These are phyloP conservation scores for Yamadazyma pseudoaaseri DNA, from an alignment of 1,139 yeast species.

Conservation along the genomic window DNA sequence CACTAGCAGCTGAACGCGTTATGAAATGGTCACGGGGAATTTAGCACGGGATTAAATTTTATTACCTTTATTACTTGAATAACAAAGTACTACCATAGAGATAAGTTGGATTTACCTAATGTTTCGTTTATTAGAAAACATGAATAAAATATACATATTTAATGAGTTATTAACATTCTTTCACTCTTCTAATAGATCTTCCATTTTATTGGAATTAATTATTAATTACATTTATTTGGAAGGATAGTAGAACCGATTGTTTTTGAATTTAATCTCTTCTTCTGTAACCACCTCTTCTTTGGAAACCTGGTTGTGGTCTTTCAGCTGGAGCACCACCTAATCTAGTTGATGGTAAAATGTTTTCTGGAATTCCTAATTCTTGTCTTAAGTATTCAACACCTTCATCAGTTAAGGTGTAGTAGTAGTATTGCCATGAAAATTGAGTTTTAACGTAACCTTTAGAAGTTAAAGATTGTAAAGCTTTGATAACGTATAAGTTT, in stretches of 20 bases:
- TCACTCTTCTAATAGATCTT: constrained; percentile 6
- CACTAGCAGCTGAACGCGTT: too few relatives aligned
- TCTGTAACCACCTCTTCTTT: constrained; percentile 45
- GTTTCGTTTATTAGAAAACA: constrained; percentile 19
- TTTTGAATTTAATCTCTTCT: constrained; percentile 44
- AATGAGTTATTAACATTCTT: constrained; percentile 4
- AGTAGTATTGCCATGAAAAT: constrained; percentile 99
- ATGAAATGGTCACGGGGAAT: too few relatives aligned
- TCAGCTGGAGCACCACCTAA: constrained; percentile 91
- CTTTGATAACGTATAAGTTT: constrained; percentile 98
- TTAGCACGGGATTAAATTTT: too few relatives aligned
- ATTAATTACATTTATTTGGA: constrained; percentile 10
- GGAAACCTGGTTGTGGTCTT: constrained; percentile 59
- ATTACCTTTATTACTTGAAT: too few relatives aligned
- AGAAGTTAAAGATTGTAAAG: constrained; percentile 98
- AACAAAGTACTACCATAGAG: too few relatives aligned
- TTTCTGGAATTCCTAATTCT: constrained; percentile 98
- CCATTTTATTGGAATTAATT: constrained; percentile 5
- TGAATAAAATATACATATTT: constrained; percentile 17
- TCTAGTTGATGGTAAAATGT: constrained; percentile 98
- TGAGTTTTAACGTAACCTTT: constrained; percentile 99
- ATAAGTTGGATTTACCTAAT: too few relatives aligned
- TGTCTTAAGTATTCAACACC: constrained; percentile 99
- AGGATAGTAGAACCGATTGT: constrained; percentile 12
- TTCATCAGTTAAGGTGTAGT: constrained; percentile 99